These are phyloP conservation scores for Botrytis squamosa DNA, from an alignment of 2,329 filamentous ascomycete species.

Conservation along the genomic window DNA sequence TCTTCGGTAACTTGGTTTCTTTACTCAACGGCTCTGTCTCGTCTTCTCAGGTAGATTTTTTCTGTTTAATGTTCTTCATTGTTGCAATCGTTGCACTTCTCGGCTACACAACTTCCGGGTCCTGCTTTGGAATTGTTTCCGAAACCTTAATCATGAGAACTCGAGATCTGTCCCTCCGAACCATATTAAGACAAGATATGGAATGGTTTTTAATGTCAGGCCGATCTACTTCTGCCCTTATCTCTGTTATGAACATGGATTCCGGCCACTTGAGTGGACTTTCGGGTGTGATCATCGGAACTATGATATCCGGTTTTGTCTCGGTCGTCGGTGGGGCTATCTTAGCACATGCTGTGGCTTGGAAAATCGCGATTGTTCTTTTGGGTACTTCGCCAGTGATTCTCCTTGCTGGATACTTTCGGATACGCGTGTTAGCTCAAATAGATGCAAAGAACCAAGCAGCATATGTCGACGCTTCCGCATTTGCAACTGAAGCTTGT, in stretches of 20 bases:
- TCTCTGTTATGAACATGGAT: constrained; percentile 66
- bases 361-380: constrained; percentile 74
- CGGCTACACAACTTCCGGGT: constrained; percentile 59
- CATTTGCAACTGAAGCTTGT: constrained; percentile 65
- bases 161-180: constrained; percentile 62
- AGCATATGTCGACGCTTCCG: constrained; percentile 62
- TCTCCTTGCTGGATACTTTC: constrained; percentile 67
- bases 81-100: constrained; percentile 53
- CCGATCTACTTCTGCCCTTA: constrained; percentile 59
- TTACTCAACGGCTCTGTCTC: neutral
- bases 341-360: constrained; percentile 64
- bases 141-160: constrained; percentile 63
- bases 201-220: constrained; percentile 69
- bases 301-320: constrained; percentile 64
- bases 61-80: neutral
- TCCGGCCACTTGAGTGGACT: constrained; percentile 65
- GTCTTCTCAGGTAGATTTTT: neutral
- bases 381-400: constrained; percentile 67
- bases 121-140: constrained; percentile 53
- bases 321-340: constrained; percentile 52
- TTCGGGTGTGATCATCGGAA: constrained; percentile 69
- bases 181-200: constrained; percentile 63
- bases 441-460: constrained; percentile 63
- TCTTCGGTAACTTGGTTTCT: neutral
- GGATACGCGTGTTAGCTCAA: constrained; percentile 59